A percentile compares a stretch with the other conserved stretches of the same genome.
These are phyloP conservation scores for Claviceps citrina DNA, from an alignment of 2,329 filamentous ascomycete species.

Conservation along the genomic window DNA sequence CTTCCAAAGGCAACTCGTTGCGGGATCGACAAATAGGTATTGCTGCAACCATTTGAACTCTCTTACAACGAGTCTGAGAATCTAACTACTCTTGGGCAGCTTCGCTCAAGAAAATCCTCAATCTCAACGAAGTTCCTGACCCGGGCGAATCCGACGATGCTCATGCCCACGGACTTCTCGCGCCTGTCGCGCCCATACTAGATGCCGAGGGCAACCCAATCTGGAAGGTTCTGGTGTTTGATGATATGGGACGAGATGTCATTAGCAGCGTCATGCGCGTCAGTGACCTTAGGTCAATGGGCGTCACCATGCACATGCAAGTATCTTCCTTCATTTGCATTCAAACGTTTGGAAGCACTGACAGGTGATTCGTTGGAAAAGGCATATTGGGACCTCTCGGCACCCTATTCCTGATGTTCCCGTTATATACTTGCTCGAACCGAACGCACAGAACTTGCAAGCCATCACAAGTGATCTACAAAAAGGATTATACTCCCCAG, in stretches of 20 bases:
- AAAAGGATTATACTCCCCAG: conserved; percentile 76
- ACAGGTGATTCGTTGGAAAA: conserved; percentile 15
- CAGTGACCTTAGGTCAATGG: conserved; percentile 80
- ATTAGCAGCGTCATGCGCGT: conserved; percentile 93
- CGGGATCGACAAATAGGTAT: conserved; percentile 37
- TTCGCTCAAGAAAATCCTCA: conserved; percentile 88
- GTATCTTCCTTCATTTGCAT: conserved; percentile 8
- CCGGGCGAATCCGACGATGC: conserved; percentile 47
- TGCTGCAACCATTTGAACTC: background rate
- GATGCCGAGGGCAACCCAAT: conserved; percentile 82
- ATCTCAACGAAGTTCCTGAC: conserved; percentile 65
- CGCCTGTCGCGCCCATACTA: conserved; percentile 62
- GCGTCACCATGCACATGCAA: conserved; percentile 92
- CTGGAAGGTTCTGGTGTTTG: conserved; percentile 96
- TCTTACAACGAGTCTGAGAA: background rate
- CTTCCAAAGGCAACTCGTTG: conserved; percentile 29
- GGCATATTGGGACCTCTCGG: conserved; percentile 65
- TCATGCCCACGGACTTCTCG: conserved; percentile 46
- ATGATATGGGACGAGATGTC: conserved; percentile 78
- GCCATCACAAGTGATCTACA: conserved; percentile 74
- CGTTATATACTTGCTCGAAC: conserved; percentile 91
- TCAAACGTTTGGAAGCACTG: background rate
- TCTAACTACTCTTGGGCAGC: conserved; percentile 31
- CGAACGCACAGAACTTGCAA: conserved; percentile 64
- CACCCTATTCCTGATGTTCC: conserved; percentile 93